Conservation (phyloP, 106 monocot species). For the Alisma plantagoaquatica region DNA sequence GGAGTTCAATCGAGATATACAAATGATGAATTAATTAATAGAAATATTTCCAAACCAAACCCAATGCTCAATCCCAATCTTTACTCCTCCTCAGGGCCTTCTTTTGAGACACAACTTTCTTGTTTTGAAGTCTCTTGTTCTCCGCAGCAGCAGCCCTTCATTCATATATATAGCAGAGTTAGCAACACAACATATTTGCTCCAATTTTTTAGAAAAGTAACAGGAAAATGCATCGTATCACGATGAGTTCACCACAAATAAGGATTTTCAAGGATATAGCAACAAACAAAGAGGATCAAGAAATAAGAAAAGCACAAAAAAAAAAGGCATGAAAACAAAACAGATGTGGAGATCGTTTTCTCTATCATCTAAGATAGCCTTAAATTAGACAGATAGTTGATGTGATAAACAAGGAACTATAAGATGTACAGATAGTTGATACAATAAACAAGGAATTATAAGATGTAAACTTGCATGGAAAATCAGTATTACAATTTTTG, state of each 20-base stretch:
- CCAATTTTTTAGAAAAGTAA: not conserved
- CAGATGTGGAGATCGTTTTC: not conserved
- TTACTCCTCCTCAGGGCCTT: slow-evolving; percentile 76
- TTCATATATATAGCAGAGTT: slow-evolving; percentile 1
- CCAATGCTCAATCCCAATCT: slow-evolving; percentile 67
- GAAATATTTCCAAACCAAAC: no score
- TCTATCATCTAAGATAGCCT: not conserved
- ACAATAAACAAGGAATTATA: not conserved
- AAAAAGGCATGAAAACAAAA: not conserved
- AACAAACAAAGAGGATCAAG: no score
- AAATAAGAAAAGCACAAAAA: not conserved
- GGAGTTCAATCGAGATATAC: no score
- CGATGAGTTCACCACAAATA: not conserved
- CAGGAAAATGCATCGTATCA: not conserved
- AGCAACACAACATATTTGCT: not conserved
- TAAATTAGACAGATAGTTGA: not conserved
- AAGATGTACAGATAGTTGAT: not conserved
- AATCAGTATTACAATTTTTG: slow-evolving; percentile 91
- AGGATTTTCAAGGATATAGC: no score
- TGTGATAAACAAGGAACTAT: not conserved
- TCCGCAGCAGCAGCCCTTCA: slow-evolving; percentile 72
- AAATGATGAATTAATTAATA: no score
- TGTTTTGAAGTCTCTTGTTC: slow-evolving; percentile 71
- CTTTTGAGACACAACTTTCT: slow-evolving; percentile 80
- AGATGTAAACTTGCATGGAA: no score